phyloP scores from a whole-genome alignment of 2,329 filamentous ascomycete genomes.

The Phoma sp. region DNA sequence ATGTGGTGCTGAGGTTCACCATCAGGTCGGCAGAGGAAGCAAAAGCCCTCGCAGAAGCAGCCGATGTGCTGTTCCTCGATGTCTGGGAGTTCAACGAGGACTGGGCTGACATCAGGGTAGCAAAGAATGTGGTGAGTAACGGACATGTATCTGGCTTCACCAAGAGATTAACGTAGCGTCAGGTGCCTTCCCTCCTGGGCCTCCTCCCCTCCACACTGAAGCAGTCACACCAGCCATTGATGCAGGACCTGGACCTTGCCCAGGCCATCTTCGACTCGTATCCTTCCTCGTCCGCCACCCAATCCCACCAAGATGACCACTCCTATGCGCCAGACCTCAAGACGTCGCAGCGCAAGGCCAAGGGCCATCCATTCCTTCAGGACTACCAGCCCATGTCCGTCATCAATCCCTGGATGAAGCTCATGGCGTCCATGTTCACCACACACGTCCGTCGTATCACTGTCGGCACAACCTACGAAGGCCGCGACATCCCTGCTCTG shows the following conservation, averaged over 20 bases:
- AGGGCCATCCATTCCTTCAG: conserved; percentile 77
- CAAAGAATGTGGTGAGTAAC: conserved; percentile 71
- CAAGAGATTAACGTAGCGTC: conserved; percentile 2
- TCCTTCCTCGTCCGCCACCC: conserved; percentile 55
- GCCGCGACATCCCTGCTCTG: conserved; percentile 82
- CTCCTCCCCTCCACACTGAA: conserved; percentile 78
- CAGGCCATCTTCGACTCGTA: conserved; percentile 79
- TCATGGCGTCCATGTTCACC: conserved; percentile 89
- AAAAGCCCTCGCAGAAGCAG: conserved; percentile 72
- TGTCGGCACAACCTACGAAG: conserved; percentile 87
- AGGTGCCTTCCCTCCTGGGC: conserved; percentile 73
- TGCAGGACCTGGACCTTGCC: conserved; percentile 73
- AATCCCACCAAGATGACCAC: conserved; percentile 32
- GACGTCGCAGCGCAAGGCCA: conserved; percentile 49
- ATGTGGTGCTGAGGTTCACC: conserved; percentile 91
- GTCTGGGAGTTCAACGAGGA: conserved; percentile 85
- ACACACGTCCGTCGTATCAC: conserved; percentile 74
- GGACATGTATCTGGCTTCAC: not conserved
- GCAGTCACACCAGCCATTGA: conserved; percentile 73
- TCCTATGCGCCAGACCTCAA: conserved; percentile 36
- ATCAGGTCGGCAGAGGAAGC: conserved; percentile 73
- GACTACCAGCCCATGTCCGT: conserved; percentile 90
- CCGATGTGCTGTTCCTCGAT: conserved; percentile 79
- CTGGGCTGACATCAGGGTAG: conserved; percentile 83
- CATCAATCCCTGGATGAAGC: conserved; percentile 87